Evolutionary conservation across 2,329 filamentous ascomycete species (phyloP), one percentile per base, ranked within the genome.

Genomic region (Juglanconis oblonga): DNA sequence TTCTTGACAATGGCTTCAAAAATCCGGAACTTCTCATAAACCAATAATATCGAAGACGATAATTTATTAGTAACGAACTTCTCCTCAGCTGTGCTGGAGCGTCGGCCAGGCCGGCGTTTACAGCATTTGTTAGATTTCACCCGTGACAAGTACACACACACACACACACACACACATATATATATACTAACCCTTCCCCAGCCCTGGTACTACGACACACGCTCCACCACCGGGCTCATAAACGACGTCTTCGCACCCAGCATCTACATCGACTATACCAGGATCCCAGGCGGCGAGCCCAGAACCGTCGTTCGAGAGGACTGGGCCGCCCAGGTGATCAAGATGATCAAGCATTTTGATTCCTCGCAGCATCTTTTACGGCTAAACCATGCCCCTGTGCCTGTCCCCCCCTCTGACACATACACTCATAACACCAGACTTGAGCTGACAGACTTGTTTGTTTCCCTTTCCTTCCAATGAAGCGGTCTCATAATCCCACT

Each of bases 261-360:
- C 11, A 51, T 72, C 4, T 45, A 59, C 11, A 64, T 72, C 33
- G 69, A 73, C 63, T 72, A 73, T 63, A 70, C 69, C 31, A 67
- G 65, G 45, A 57, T 72, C 58, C 65, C 71, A 13, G 69, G 69
- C 45, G 69, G 69, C 40, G 33, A 66, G 24, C 68, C 68, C 4
- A 57, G 61, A 29, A 56, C 57, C 8, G 62, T 63, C 44, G 56
- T 63, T 4, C 60, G 59, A 24, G 42, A 59, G n/a, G 65, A 65
- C 7, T 73, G 68, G 68, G 62, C 63, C 11, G 55, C 63, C 36
- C 58, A 45, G 35, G 58, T 68, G 1, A 44, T 54, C 50, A 49
- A 49, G 10, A 64, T 67, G 56, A 52, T 68, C 44, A 54, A 54
- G 9, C 33, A 38, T 1, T 69, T 68, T 10, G 66, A 68, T 48